Evolutionary conservation across 768 basidiomycete species (phyloP), one percentile per base, ranked within the genome.

Genomic region (Mycena olivaceomarginata): DNA sequence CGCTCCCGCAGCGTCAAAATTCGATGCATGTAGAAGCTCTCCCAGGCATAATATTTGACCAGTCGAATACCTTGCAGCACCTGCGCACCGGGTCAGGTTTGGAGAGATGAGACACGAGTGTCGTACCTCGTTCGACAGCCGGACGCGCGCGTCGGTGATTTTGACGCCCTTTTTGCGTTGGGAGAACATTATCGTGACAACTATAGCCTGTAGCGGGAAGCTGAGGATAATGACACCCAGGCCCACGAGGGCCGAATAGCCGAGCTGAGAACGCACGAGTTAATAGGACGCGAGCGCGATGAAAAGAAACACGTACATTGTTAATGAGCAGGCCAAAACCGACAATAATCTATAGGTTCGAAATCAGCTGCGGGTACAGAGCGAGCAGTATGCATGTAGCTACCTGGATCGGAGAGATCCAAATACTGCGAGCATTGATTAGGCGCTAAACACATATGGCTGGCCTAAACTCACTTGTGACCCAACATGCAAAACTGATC

Each of bases 241-340:
- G 0, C 92, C 93, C 22, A 94, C 94, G 16, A 95, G 88, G 0
- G 93, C 94, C 0, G 93, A 94, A 79, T 91, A 92, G 7, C 94
- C 93, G 22, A 95, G 87, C 89, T 93, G 31, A 31, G 31, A 31
- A 15, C 43, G 43, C 43, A 48, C 7, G 15, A 9, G 48, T 48
- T 48, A 31, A 31, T 31, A 31, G 31, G 31, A 31, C 31, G 4
- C 4, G 31, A 31, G 31, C 31, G 31, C 31, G 31, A 31, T 31
- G 31, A 31, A 31, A 31, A 31, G 4, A 22, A n/a, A 46, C 40
- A 69, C 90, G 67, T 74, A 92, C 92, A 76, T 89, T 93, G 76
- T 87, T 86, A 37, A 95, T 89, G 57, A 95, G 87, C 8, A 96
- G 88, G 2, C 90, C 93, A 18, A 94, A 85, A 1, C 92, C 92